Evolutionary conservation across 202 grass and related monocot genomes (phyloP).

Genomic region (Carex arenaria): DNA sequence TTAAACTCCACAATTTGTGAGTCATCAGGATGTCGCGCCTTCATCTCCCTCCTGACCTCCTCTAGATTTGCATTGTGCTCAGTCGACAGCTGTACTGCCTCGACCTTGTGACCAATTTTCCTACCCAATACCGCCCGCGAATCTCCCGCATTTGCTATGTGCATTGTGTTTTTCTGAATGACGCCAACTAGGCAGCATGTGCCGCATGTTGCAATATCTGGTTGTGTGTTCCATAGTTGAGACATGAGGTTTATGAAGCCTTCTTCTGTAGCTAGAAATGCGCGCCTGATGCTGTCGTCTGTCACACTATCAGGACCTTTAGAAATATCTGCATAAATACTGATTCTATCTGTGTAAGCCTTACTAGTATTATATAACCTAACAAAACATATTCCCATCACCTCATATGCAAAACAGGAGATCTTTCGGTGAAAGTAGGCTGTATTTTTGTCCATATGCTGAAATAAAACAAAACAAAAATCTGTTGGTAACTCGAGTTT

Average conservation of each 20-base stretch:
- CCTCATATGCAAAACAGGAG: not conserved
- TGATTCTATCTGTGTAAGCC: not conserved
- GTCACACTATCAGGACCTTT: slow-evolving; percentile 36
- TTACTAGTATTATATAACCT: not conserved
- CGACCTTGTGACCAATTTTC: slow-evolving; percentile 57
- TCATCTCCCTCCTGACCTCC: slow-evolving; percentile 68
- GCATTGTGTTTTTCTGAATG: slow-evolving; percentile 50
- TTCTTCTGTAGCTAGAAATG: slow-evolving; percentile 73
- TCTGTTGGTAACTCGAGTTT: not conserved
- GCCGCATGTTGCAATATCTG: slow-evolving; percentile 66
- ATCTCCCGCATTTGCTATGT: slow-evolving; percentile 81
- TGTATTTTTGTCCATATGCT: not conserved
- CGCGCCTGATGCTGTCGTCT: slow-evolving; percentile 40
- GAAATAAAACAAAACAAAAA: not conserved
- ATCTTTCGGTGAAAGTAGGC: not conserved
- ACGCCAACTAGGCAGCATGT: slow-evolving; percentile 81
- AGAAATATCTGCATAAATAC: slow-evolving; percentile 57
- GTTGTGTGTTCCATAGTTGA: slow-evolving; percentile 45
- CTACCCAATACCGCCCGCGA: slow-evolving; percentile 72
- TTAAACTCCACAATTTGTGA: slow-evolving; percentile 76
- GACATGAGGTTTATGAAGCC: slow-evolving; percentile 55
- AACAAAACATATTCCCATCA: not conserved
- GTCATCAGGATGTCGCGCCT: slow-evolving; percentile 68
- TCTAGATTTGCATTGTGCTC: slow-evolving; percentile 93
- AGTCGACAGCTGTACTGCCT: slow-evolving; percentile 59